Percentiles rank a stretch among this genome's conserved stretches.
phyloP scores from a whole-genome alignment of 2,329 filamentous ascomycete species.

The Ilyonectria sp. region DNA sequence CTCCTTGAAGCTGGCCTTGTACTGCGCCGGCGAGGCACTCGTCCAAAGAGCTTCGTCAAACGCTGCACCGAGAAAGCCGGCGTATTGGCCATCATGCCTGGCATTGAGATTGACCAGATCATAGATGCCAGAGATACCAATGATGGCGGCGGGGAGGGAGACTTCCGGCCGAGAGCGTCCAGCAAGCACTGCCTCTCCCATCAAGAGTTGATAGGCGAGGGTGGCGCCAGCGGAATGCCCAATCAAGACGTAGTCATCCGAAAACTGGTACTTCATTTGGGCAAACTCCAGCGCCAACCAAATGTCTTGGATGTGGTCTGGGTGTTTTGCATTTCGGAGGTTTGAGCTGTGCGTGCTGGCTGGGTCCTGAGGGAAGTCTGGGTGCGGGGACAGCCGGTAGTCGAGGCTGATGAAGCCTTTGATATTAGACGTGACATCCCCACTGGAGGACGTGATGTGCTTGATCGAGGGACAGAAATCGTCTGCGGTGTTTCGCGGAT shows the following conservation, averaged over 20 bases:
- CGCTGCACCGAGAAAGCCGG: slow-evolving; percentile 70
- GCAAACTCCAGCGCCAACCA: slow-evolving; percentile 66
- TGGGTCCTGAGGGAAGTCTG: slow-evolving; percentile 58
- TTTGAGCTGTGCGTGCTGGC: slow-evolving; percentile 44
- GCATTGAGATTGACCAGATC: slow-evolving; percentile 70
- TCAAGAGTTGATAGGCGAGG: slow-evolving; percentile 73
- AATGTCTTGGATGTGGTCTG: slow-evolving; percentile 73
- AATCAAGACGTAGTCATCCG: slow-evolving; percentile 68
- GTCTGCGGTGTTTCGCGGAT: slow-evolving; percentile 65
- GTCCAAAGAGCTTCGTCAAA: slow-evolving; percentile 71
- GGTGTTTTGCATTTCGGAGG: slow-evolving; percentile 66
- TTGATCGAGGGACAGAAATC: slow-evolving; percentile 63
- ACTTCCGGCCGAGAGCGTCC: slow-evolving; percentile 43
- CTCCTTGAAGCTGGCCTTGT: slow-evolving; percentile 57
- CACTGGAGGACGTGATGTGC: slow-evolving; percentile 54
- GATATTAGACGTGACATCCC: slow-evolving; percentile 55
- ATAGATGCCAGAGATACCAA: slow-evolving; percentile 78
- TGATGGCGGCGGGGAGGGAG: slow-evolving; percentile 65
- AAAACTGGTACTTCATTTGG: slow-evolving; percentile 61
- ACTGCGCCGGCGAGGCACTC: slow-evolving; percentile 67
- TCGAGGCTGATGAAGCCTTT: slow-evolving; percentile 76
- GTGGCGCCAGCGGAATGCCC: slow-evolving; percentile 77
- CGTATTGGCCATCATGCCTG: slow-evolving; percentile 65
- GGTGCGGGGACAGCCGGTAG: slow-evolving; percentile 72
- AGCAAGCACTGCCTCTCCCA: slow-evolving; percentile 56